A percentile compares a stretch with the other conserved stretches of the same genome.
Conservation (phyloP, 352 stramenopile species). For the Elongisporangium prolatum region DNA sequence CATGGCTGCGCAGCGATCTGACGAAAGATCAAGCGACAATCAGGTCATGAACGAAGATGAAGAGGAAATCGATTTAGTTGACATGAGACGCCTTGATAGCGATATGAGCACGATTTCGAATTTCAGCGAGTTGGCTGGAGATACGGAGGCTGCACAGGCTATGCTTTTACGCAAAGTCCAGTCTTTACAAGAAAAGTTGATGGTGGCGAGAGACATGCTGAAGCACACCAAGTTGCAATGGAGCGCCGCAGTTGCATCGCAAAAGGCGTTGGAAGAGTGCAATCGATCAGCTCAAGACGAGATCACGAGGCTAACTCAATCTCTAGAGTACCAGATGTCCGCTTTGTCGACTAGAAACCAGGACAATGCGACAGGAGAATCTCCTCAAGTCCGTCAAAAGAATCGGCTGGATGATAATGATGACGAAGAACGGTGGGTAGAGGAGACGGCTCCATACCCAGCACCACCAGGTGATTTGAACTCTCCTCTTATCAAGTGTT, state of each 20-base stretch:
- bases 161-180: slow-evolving; percentile 31
- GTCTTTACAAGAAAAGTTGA: slow-evolving; percentile 37
- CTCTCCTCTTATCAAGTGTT: slow-evolving; percentile 55
- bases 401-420: slow-evolving; percentile 18
- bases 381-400: slow-evolving; percentile 10
- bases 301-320: slow-evolving; percentile 38
- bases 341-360: slow-evolving; percentile 8
- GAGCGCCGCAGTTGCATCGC: slow-evolving; percentile 50
- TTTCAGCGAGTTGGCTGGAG: not conserved
- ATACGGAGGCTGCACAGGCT: slow-evolving; percentile 19
- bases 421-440: slow-evolving; percentile 40
- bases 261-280: slow-evolving; percentile 61
- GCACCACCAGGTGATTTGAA: slow-evolving; percentile 59
- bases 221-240: slow-evolving; percentile 63
- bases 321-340: slow-evolving; percentile 40
- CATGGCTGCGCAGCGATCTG: slow-evolving; percentile 6
- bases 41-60: not conserved
- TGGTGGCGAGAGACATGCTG: slow-evolving; percentile 46
- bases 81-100: not conserved
- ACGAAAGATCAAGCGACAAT: not conserved
- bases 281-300: slow-evolving; percentile 43
- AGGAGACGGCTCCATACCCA: slow-evolving; percentile 47
- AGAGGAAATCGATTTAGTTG: not conserved
- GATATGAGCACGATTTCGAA: not conserved
- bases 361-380: not conserved